phyloP scores from a whole-genome alignment of 805 yeast genomes.

The Lipomyces yamadae region DNA sequence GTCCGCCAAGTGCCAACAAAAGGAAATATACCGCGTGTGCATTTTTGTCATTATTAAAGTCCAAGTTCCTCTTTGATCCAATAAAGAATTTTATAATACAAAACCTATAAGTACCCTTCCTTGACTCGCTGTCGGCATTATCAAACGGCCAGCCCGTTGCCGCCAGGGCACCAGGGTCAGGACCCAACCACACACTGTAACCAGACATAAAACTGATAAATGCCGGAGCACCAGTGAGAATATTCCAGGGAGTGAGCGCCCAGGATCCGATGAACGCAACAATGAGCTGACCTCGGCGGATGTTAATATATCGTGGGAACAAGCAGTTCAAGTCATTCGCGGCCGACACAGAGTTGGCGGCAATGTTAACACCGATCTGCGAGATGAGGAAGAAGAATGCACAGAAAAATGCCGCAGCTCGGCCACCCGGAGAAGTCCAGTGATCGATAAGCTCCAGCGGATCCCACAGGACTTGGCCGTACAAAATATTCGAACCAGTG shows the following conservation, averaged over 20 bases:
- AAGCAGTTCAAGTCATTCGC: conserved; percentile 48
- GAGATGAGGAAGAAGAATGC: conserved; percentile 60
- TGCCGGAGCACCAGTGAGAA: conserved; percentile 67
- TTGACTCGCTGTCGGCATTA: neutral
- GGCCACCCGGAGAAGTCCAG: conserved; percentile 31
- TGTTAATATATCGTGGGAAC: conserved; percentile 55
- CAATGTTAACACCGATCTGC: conserved; percentile 73
- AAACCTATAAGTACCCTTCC: neutral
- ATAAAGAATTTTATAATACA: too few relatives aligned
- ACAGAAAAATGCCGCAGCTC: conserved; percentile 32
- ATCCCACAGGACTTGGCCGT: conserved; percentile 32
- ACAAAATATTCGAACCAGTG: conserved; percentile 29
- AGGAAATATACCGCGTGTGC: too few relatives aligned
- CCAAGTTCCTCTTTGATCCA: too few relatives aligned
- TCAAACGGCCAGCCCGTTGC: conserved; percentile 47
- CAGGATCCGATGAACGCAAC: conserved; percentile 73
- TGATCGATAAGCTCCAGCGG: conserved; percentile 27
- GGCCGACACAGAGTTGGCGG: conserved; percentile 53
- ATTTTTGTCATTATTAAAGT: too few relatives aligned
- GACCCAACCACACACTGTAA: conserved; percentile 80
- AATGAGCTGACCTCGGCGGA: conserved; percentile 69
- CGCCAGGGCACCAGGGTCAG: conserved; percentile 48
- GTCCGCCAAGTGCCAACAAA: too few relatives aligned
- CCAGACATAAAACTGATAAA: conserved; percentile 83
- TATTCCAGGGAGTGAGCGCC: conserved; percentile 80